Base-by-base conservation (phyloP, 257 asterid species). In the Paraleonurus japonicus region DNA sequence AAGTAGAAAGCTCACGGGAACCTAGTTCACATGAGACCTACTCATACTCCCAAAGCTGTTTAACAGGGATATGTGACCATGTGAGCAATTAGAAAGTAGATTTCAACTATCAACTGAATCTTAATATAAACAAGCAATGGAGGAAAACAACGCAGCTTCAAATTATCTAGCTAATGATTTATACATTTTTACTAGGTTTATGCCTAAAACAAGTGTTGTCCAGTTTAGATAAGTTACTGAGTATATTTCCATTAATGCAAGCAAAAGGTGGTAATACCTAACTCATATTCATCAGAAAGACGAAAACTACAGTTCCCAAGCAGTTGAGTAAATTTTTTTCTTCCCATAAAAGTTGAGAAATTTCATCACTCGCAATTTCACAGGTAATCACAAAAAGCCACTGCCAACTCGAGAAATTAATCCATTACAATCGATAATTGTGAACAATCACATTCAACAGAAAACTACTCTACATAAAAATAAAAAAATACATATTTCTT, bases 391-490 rank as follows among this genome's bases (percentile, higher is more conserved):
- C 33, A 23, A 3, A 23, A 11, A 19, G 9, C 30, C 30, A 53
- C 30, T 22, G n/a, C 28, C 16, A 26, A 4, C 10, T 12, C 63
- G 20, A 24, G 63, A 57, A 24, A 57, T 45, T 24, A 11, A 26
- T 57, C 19, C 10, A 24, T 4, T 13, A 57, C 63, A 57, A 12
- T 57, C 19, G 28, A 57, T 3, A 57, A 57, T 57, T 3, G 17
- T 11, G 19, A 57, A 57, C 17, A 12, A 57, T 57, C 20, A 66
- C 67, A 35, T 60, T 47, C 65, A 76, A 63, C 41, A 55, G 32
- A 9, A 37, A 45, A 17, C 53, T 6, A 76, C 63, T 77, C n/a
- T 15, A 60, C 53, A 62, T 30, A 61, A 54, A 68, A 65, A 47
- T 47, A 27, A 15, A 27, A 22, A 61, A 45, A 20, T 30, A 23